These are phyloP conservation scores for Xerocomellus intermedius DNA, from an alignment of 768 basidiomycete genomes.

Conservation along the genomic window DNA sequence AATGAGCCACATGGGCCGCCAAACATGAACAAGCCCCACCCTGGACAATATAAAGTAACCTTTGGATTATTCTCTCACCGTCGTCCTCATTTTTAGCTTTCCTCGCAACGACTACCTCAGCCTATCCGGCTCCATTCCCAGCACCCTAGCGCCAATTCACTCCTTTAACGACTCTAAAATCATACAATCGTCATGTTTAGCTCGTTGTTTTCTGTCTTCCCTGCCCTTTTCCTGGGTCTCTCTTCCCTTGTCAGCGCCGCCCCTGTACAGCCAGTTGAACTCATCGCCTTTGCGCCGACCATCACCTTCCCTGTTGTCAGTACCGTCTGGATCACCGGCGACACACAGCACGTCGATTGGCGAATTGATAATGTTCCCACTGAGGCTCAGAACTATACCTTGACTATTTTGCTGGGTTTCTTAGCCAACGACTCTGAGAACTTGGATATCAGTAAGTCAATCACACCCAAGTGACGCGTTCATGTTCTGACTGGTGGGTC, in stretches of 20 bases:
- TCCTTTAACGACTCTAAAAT: constrained; percentile 17
- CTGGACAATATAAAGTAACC: constrained; percentile 18
- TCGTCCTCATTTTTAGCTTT: background rate
- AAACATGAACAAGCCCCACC: constrained; percentile 24
- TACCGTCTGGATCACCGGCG: constrained; percentile 39
- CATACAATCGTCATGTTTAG: constrained; percentile 20
- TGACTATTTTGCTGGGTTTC: constrained; percentile 48
- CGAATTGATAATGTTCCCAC: constrained; percentile 36
- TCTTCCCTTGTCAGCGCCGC: constrained; percentile 28
- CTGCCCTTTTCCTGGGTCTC: constrained; percentile 31
- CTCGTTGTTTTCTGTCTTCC: constrained; percentile 26
- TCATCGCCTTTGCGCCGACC: constrained; percentile 40
- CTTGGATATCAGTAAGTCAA: constrained; percentile 46
- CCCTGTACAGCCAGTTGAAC: constrained; percentile 27
- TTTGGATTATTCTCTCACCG: background rate
- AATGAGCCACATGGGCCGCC: constrained; percentile 9
- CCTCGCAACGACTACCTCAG: background rate
- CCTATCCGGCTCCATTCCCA: background rate
- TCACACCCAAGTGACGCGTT: too few species aligned
- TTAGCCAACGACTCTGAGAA: constrained; percentile 41
- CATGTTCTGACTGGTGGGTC: constrained; percentile 8
- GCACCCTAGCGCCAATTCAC: constrained; percentile 13
- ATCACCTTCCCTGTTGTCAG: constrained; percentile 39
- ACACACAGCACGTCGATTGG: constrained; percentile 45
- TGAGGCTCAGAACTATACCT: constrained; percentile 33